Conservation (phyloP, 1,284 basidiomycete genomes). For the Malassezia arunalokei region DNA sequence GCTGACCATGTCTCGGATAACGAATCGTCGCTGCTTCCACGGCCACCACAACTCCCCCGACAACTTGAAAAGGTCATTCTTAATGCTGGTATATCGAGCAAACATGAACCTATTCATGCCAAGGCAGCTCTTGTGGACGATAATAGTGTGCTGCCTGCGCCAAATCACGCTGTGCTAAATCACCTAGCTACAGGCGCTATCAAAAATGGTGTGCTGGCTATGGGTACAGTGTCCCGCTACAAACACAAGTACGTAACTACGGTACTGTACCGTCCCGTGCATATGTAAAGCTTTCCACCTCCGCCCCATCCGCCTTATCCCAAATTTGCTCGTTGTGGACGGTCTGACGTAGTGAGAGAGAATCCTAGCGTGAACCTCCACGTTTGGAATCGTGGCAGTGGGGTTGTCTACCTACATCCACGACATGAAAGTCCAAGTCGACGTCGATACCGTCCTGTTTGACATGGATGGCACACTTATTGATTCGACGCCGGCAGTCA, state of each 20-base stretch:
- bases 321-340: neutral
- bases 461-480: conserved; percentile 46
- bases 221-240: conserved; percentile 85
- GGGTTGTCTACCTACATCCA: neutral
- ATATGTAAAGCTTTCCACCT: neutral
- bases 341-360: neutral
- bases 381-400: neutral
- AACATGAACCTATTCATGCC: conserved; percentile 10
- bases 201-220: conserved; percentile 80
- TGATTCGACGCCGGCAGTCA: conserved; percentile 43
- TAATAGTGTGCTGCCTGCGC: conserved; percentile 75
- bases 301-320: too few relatives aligned
- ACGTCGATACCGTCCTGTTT: conserved; percentile 39
- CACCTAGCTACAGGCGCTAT: conserved; percentile 94
- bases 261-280: conserved; percentile 12
- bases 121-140: conserved; percentile 59
- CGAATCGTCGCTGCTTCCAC: conserved; percentile 19
- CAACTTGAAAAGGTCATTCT: conserved; percentile 89
- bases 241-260: conserved; percentile 56
- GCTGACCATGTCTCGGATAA: conserved; percentile 5
- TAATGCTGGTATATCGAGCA: conserved; percentile 50
- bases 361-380: neutral
- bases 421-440: conserved; percentile 13
- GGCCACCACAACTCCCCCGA: conserved; percentile 62
- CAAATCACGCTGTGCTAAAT: conserved; percentile 80